These are phyloP conservation scores for Cyberlindnera bimundalis DNA, from an alignment of 805 yeast genomes.

Conservation along the genomic window DNA sequence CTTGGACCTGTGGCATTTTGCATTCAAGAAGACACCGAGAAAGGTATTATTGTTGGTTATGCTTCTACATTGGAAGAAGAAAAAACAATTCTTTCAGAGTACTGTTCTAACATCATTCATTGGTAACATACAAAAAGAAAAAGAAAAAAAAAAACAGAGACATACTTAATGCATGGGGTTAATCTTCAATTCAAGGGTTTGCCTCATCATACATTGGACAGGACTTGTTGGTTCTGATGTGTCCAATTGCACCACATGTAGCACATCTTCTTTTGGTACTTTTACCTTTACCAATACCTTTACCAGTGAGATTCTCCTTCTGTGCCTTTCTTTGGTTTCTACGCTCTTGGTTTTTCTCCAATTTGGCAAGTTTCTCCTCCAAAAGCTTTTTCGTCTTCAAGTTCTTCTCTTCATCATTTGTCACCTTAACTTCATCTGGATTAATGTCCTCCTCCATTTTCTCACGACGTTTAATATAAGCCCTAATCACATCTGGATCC, in stretches of 20 bases:
- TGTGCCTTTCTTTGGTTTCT: slow-evolving; percentile 54
- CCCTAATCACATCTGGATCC: slow-evolving; percentile 84
- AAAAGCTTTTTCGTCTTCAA: slow-evolving; percentile 70
- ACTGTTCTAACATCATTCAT: slow-evolving; percentile 27
- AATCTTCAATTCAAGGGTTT: slow-evolving; percentile 20
- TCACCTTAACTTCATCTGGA: slow-evolving; percentile 69
- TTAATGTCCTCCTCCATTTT: slow-evolving; percentile 60
- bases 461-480: slow-evolving; percentile 72
- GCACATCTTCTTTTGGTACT: slow-evolving; percentile 76
- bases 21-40: slow-evolving; percentile 31
- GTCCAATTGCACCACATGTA: slow-evolving; percentile 94
- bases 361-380: slow-evolving; percentile 78
- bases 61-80: slow-evolving; percentile 22
- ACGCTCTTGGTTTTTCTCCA: slow-evolving; percentile 72
- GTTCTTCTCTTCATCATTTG: slow-evolving; percentile 82
- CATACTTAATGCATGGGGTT: no score
- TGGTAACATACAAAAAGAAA: slow-evolving; percentile 16
- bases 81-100: slow-evolving; percentile 13
- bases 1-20: slow-evolving; percentile 34
- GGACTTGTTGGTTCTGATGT: slow-evolving; percentile 80
- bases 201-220: slow-evolving; percentile 81
- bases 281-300: slow-evolving; percentile 31
- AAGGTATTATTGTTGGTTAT: slow-evolving; percentile 21
- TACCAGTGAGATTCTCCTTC: slow-evolving; percentile 33
- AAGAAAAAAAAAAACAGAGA: no score